These are phyloP conservation scores for Alternaria triticina DNA, from an alignment of 2,329 filamentous ascomycete genomes.

Conservation along the genomic window DNA sequence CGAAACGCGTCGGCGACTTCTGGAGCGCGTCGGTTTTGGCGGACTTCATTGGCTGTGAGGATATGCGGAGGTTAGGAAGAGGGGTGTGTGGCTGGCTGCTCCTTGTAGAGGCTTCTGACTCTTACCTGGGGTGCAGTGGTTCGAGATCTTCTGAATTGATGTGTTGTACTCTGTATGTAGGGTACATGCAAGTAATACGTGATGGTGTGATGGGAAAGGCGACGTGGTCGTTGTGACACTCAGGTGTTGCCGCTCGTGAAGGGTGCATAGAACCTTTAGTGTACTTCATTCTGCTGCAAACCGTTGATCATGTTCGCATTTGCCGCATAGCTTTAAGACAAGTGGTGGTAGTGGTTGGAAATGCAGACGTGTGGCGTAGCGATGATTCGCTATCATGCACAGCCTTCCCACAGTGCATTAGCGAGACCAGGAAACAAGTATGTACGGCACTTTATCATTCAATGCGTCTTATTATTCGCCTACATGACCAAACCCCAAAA, in stretches of 20 bases:
- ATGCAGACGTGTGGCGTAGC: conserved; percentile 14
- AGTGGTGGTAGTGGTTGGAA: background rate
- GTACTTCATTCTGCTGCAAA: background rate
- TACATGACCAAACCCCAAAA: conserved; percentile 11
- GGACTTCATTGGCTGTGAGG: background rate
- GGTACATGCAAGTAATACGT: background rate
- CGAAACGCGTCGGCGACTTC: conserved; percentile 12
- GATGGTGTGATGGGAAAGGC: background rate
- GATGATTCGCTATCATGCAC: conserved; percentile 18
- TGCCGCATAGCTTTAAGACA: background rate
- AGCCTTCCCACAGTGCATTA: conserved; percentile 2
- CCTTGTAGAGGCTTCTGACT: background rate
- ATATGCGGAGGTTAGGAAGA: background rate
- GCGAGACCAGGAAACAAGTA: conserved; percentile 4
- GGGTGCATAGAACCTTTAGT: background rate
- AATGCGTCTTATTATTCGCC: conserved; percentile 17
- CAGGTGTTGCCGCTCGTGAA: background rate
- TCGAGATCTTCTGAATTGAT: background rate
- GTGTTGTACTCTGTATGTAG: background rate
- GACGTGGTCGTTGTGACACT: background rate
- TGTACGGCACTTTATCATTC: conserved; percentile 6
- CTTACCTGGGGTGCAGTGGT: background rate
- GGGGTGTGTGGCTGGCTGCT: conserved; percentile 5
- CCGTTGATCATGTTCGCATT: background rate
- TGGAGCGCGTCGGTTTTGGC: background rate